Evolutionary conservation across 2,329 filamentous ascomycete genomes (phyloP), one percentile per base, ranked within the genome.

Genomic region (Hymenoscyphus occultus): DNA sequence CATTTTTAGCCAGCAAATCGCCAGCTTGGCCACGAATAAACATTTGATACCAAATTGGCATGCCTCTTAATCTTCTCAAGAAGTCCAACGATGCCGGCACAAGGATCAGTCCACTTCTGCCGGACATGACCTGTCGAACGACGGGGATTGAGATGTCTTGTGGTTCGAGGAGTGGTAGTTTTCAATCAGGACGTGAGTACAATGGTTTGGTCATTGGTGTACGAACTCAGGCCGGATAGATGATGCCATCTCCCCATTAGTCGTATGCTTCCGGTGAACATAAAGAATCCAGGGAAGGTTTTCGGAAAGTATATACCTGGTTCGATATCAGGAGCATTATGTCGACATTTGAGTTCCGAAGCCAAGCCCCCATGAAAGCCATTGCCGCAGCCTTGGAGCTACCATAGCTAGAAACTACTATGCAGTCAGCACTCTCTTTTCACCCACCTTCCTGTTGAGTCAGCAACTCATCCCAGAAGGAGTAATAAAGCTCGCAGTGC

Each of bases 291-390:
- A 28, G 22, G 12, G 16, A 39, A 28, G 16, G 19, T 16, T 14
- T 22, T 22, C 5, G 39, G 9, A 40, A 14, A 12, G 19, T 16
- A 39, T 22, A 16, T 35, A 61, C 59, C 91, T 82, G 5, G 88
- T 90, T 60, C 88, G 81, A 91, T 84, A 65, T 81, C 82, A 1
- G 83, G 83, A 1, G 88, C 88, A 19, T 84, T 81, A 75, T 91
- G 90, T 35, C 81, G 77, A 5, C 83, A 84, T 48, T 76, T 77
- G 59, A 90, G 76, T 76, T 90, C 87, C 1, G 81, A 80, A 0
- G 82, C 78, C 2, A 90, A 76, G 0, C 83, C 89, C 74, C 92
- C 88, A 72, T 92, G 88, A 92, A 88, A 2, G 85, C 79, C 31
- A 90, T 74, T 1, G 87, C 84, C 0, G 86, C 88, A 1, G 88